Evolutionary conservation across 164 flowering plant species (phyloP).

Genomic region (Amborella trichopoda): DNA sequence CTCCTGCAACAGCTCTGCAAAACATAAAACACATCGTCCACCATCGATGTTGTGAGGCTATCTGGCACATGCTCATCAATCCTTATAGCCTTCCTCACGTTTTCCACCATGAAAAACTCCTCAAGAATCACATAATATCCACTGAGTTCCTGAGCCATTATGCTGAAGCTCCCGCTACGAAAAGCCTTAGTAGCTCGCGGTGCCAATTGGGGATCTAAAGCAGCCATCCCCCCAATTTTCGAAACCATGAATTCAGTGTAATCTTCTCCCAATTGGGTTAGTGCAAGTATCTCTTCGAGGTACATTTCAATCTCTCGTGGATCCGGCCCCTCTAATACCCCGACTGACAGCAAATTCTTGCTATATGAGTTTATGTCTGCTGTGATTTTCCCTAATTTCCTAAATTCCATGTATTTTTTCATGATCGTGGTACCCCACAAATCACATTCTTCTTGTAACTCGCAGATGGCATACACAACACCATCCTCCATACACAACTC

Average conservation of each 20-base stretch:
- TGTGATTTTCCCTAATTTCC: slow-evolving; percentile 49
- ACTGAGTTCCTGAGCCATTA: slow-evolving; percentile 68
- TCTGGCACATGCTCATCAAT: slow-evolving; percentile 84
- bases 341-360: slow-evolving; percentile 55
- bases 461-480: slow-evolving; percentile 72
- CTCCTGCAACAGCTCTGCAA: slow-evolving; percentile 85
- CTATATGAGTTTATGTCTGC: slow-evolving; percentile 74
- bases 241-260: slow-evolving; percentile 82
- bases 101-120: slow-evolving; percentile 94
- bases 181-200: slow-evolving; percentile 84
- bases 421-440: slow-evolving; percentile 52
- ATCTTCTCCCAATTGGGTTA: slow-evolving; percentile 82
- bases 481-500: slow-evolving; percentile 85
- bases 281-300: slow-evolving; percentile 66
- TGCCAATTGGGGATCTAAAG: slow-evolving; percentile 67
- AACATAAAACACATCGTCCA: slow-evolving; percentile 93
- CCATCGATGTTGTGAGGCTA: slow-evolving; percentile 95
- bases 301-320: slow-evolving; percentile 81
- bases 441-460: slow-evolving; percentile 92
- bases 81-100: slow-evolving; percentile 83
- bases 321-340: slow-evolving; percentile 72
- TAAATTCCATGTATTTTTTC: slow-evolving; percentile 76
- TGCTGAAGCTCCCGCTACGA: slow-evolving; percentile 68
- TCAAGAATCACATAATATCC: slow-evolving; percentile 88
- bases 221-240: slow-evolving; percentile 63